Conservation (phyloP, 192 early-diverging fungal genomes). For the Backusella mclennaniae region DNA sequence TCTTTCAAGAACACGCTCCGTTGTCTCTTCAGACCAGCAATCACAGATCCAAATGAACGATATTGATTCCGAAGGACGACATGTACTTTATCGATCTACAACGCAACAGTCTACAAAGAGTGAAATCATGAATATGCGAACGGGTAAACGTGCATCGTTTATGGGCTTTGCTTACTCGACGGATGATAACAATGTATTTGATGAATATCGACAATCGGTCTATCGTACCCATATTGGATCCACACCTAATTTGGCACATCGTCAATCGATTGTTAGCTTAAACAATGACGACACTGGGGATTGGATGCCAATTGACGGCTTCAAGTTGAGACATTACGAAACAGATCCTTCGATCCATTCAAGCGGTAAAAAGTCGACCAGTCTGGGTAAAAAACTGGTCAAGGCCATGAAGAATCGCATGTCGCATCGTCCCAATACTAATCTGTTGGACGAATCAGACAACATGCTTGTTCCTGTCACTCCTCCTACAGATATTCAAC, state of each 20-base stretch:
- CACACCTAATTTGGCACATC: neutral
- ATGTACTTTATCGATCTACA: neutral
- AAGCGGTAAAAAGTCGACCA: neutral
- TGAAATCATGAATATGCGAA: conserved; percentile 39
- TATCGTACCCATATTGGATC: conserved; percentile 17
- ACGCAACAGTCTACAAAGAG: conserved; percentile 16
- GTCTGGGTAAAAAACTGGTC: conserved; percentile 16
- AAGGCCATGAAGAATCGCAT: conserved; percentile 10
- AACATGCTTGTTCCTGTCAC: neutral
- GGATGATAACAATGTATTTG: conserved; percentile 42
- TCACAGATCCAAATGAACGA: neutral
- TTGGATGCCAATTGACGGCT: conserved; percentile 30
- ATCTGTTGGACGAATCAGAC: neutral
- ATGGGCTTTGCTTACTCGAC: conserved; percentile 47
- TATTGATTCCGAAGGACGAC: neutral
- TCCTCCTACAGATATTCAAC: conserved; percentile 2
- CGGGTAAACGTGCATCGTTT: conserved; percentile 44
- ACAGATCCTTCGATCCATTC: conserved; percentile 10
- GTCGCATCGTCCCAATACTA: neutral
- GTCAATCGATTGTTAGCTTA: neutral
- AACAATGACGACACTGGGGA: neutral
- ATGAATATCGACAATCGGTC: conserved; percentile 36
- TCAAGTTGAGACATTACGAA: conserved; percentile 21
- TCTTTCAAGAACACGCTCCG: neutral
- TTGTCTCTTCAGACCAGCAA: neutral